phyloP scores from a whole-genome alignment of 164 flowering plant species.

The Platanus orientalis region DNA sequence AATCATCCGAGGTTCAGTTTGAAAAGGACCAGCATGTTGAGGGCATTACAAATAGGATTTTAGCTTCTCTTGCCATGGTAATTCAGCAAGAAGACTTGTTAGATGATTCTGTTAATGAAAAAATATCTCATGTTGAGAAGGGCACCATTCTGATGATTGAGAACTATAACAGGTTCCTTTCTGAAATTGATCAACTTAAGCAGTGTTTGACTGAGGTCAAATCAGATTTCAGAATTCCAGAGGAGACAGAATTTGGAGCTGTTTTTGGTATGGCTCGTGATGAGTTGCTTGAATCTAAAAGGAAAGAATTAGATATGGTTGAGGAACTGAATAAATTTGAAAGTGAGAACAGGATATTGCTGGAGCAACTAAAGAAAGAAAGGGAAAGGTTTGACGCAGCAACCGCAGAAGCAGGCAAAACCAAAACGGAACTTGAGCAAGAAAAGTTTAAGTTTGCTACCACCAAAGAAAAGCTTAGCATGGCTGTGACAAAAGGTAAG shows the following conservation, averaged over 20 bases:
- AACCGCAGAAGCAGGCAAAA: slow-evolving; percentile 44
- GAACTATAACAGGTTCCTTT: slow-evolving; percentile 40
- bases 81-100: slow-evolving; percentile 33
- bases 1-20: slow-evolving; percentile 22
- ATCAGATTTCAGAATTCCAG: slow-evolving; percentile 27
- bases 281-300: slow-evolving; percentile 39
- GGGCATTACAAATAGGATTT: slow-evolving; percentile 32
- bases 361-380: slow-evolving; percentile 45
- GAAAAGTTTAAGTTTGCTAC: slow-evolving; percentile 55
- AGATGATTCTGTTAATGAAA: slow-evolving; percentile 41
- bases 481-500: slow-evolving; percentile 98
- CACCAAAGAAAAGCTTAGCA: slow-evolving; percentile 79
- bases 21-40: slow-evolving; percentile 40
- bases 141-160: slow-evolving; percentile 35
- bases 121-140: slow-evolving; percentile 44
- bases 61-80: slow-evolving; percentile 37
- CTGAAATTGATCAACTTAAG: slow-evolving; percentile 42
- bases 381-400: slow-evolving; percentile 29
- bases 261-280: slow-evolving; percentile 34
- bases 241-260: slow-evolving; percentile 31
- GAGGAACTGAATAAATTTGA: slow-evolving; percentile 44
- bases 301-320: slow-evolving; percentile 39
- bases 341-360: slow-evolving; percentile 43
- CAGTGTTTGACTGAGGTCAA: slow-evolving; percentile 36
- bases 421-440: slow-evolving; percentile 69